phyloP scores from a whole-genome alignment of 768 basidiomycete genomes.

The Nidularia sp. region DNA sequence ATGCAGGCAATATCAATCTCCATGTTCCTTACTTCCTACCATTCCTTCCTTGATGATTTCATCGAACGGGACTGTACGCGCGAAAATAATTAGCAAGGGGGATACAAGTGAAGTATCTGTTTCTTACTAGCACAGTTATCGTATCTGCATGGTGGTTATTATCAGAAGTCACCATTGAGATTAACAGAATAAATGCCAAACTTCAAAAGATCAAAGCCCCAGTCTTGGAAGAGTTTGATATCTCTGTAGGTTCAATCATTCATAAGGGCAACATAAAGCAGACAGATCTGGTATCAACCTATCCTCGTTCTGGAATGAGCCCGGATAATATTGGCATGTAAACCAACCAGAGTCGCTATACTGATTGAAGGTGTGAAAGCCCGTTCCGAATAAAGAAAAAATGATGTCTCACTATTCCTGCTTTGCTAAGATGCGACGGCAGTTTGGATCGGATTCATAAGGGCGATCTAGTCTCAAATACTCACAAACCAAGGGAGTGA shows the following conservation, averaged over 20 bases:
- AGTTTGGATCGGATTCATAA: too few species aligned
- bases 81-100: too few species aligned
- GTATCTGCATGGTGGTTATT: too few species aligned
- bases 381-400: background rate
- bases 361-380: constrained; percentile 17
- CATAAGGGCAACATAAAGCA: background rate
- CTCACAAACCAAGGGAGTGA: constrained; percentile 54
- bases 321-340: constrained; percentile 62
- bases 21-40: constrained; percentile 38
- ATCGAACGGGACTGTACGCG: constrained; percentile 42
- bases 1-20: too few species aligned
- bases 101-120: too few species aligned
- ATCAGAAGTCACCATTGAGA: too few species aligned
- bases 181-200: constrained; percentile 53
- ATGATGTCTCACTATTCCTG: constrained; percentile 48
- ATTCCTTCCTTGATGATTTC: constrained; percentile 51
- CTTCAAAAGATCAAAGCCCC: constrained; percentile 69
- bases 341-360: constrained; percentile 70
- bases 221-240: constrained; percentile 52
- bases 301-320: constrained; percentile 60
- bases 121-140: too few species aligned
- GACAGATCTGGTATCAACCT: constrained; percentile 25
- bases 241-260: constrained; percentile 30
- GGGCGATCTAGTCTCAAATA: too few species aligned
- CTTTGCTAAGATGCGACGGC: constrained; percentile 39